phyloP scores from a whole-genome alignment of 331 rosid species.

The Acacia pycnantha region DNA sequence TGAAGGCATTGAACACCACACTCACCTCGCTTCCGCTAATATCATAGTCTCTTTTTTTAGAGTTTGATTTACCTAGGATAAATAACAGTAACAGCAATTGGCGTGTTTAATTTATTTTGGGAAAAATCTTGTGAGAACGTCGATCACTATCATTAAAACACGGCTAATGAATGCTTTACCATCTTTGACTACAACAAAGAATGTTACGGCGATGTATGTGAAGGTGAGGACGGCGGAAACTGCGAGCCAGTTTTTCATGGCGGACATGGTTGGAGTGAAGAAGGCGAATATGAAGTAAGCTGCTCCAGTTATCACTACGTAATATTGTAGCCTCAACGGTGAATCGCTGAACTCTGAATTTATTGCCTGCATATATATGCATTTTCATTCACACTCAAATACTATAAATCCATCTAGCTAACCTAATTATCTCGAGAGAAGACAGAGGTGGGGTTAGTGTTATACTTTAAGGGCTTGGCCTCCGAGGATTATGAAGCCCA shows the following conservation, averaged over 20 bases:
- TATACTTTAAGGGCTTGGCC: conserved; percentile 60
- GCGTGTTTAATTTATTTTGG: not conserved
- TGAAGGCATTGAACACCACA: conserved; percentile 45
- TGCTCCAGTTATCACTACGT: conserved; percentile 46
- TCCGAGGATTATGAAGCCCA: conserved; percentile 64
- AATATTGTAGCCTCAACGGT: conserved; percentile 58
- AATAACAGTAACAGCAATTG: not conserved
- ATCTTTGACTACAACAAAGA: conserved; percentile 39
- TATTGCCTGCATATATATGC: conserved; percentile 41
- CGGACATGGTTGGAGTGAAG: conserved; percentile 54
- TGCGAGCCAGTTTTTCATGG: conserved; percentile 53
- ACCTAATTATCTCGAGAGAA: not conserved
- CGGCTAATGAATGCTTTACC: conserved; percentile 11
- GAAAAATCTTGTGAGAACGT: not conserved
- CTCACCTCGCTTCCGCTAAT: conserved; percentile 40
- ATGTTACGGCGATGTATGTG: conserved; percentile 39
- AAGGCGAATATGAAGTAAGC: conserved; percentile 45
- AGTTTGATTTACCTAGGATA: conserved; percentile 42
- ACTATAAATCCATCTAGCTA: not conserved
- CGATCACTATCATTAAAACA: not conserved
- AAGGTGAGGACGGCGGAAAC: conserved; percentile 42
- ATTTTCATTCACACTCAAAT: not conserved
- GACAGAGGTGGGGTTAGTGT: not conserved
- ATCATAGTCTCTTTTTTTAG: conserved; percentile 26
- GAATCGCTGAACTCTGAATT: conserved; percentile 48